These are phyloP conservation scores for Santalum album DNA, from an alignment of 164 flowering plant genomes.

Conservation along the genomic window DNA sequence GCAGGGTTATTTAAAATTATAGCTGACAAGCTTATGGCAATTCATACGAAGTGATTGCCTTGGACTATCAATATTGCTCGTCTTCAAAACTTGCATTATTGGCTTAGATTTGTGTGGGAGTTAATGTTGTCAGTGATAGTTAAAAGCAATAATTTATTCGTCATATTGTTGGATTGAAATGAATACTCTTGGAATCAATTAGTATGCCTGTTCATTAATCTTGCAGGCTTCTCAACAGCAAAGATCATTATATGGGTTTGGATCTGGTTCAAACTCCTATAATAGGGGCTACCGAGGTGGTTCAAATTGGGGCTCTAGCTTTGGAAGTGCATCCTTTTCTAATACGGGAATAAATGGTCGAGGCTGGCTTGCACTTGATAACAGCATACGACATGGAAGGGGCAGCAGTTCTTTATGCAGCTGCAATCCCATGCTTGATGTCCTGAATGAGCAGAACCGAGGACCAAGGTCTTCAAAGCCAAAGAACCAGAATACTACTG, in stretches of 20 bases:
- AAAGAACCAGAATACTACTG: constrained; percentile 43
- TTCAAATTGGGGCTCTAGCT: constrained; percentile 36
- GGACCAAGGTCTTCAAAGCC: constrained; percentile 85
- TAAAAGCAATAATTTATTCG: no score
- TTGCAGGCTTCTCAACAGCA: constrained; percentile 59
- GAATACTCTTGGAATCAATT: no score
- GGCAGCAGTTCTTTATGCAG: constrained; percentile 39
- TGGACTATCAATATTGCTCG: no score
- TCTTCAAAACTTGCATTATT: no score
- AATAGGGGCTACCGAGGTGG: constrained; percentile 42
- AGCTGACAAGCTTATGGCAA: no score
- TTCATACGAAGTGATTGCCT: no score
- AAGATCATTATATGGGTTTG: constrained; percentile 50
- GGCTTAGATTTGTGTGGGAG: no score
- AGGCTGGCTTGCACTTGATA: constrained; percentile 45
- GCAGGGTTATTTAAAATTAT: no score
- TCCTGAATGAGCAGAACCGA: constrained; percentile 71
- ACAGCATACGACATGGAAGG: constrained; percentile 52
- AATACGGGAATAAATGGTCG: constrained; percentile 35
- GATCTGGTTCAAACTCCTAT: constrained; percentile 49
- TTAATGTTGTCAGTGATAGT: no score
- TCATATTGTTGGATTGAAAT: no score
- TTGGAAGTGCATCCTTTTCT: constrained; percentile 42
- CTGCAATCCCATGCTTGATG: constrained; percentile 48
- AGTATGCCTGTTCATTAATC: no score